Percentiles rank a stretch among this genome's conserved stretches.
phyloP scores from a whole-genome alignment of 768 basidiomycete species.

The Hortiboletus campestris region DNA sequence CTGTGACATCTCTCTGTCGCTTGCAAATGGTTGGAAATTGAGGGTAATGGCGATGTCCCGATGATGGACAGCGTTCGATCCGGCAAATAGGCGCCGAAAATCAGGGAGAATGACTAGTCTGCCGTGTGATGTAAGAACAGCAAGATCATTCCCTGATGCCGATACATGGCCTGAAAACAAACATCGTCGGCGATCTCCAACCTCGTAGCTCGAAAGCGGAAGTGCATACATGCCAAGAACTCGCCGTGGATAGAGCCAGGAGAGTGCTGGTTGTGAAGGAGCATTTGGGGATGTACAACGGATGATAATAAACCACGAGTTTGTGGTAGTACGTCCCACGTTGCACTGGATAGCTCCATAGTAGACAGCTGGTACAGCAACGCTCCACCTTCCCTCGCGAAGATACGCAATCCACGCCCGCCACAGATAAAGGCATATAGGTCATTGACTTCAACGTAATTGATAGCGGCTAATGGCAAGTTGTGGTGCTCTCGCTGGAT shows the following conservation, averaged over 20 bases:
- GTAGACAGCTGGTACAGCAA: constrained; percentile 45
- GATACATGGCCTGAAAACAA: constrained; percentile 42
- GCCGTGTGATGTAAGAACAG: constrained; percentile 28
- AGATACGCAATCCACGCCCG: constrained; percentile 47
- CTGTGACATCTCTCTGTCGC: constrained; percentile 29
- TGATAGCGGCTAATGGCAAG: constrained; percentile 38
- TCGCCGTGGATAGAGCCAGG: constrained; percentile 2
- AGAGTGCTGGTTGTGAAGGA: constrained; percentile 10
- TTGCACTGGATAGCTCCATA: constrained; percentile 32
- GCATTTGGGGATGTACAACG: constrained; percentile 22
- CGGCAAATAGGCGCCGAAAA: constrained; percentile 27
- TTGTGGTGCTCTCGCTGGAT: constrained; percentile 14
- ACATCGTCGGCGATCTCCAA: not conserved
- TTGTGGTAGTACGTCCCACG: constrained; percentile 33
- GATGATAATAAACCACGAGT: constrained; percentile 3
- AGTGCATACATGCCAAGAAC: constrained; percentile 30
- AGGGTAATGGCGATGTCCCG: constrained; percentile 33
- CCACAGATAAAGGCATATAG: constrained; percentile 62
- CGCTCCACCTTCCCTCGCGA: constrained; percentile 45
- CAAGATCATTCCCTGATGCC: constrained; percentile 41
- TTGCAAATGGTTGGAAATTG: constrained; percentile 22
- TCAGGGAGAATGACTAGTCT: constrained; percentile 27
- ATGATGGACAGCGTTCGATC: constrained; percentile 36
- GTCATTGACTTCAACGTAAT: constrained; percentile 65
- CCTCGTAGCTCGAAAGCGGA: not conserved